phyloP scores from a whole-genome alignment of 257 asterid genomes.

The Nicotiana undulata region DNA sequence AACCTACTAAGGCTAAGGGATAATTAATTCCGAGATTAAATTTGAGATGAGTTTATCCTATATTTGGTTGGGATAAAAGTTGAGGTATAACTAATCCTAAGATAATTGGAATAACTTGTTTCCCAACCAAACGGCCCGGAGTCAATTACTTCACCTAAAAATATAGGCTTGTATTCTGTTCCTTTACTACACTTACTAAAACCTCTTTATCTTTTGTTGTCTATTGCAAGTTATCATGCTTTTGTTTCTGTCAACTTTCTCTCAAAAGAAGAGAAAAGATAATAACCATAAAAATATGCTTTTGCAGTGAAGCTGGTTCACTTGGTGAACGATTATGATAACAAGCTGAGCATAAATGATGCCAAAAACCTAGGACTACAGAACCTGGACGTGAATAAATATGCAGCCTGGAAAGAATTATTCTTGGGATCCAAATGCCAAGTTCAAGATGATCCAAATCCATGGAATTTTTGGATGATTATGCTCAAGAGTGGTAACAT shows the following conservation, averaged over 20 bases:
- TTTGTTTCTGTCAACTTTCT: not conserved
- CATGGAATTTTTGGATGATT: conserved; percentile 93
- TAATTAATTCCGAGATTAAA: no score
- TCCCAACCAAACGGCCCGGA: no score
- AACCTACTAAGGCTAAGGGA: no score
- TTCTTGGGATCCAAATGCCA: conserved; percentile 65
- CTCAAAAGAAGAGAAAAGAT: no score
- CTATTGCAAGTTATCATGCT: not conserved
- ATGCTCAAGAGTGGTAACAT: conserved; percentile 82
- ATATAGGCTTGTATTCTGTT: no score
- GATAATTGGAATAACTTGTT: no score
- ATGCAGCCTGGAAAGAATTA: conserved; percentile 62
- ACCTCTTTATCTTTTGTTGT: not conserved
- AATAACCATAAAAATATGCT: conserved; percentile 18
- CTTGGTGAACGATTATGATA: conserved; percentile 49
- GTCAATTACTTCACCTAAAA: not conserved
- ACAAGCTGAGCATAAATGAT: conserved; percentile 50
- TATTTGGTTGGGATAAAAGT: no score
- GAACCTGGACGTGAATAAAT: conserved; percentile 39
- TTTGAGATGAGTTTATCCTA: no score
- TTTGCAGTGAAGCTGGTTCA: conserved; percentile 47
- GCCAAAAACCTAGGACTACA: conserved; percentile 27
- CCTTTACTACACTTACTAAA: not conserved
- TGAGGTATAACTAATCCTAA: no score
- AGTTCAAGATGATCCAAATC: conserved; percentile 53